phyloP scores from a whole-genome alignment of 331 rosid species.

The Arachis monticola region DNA sequence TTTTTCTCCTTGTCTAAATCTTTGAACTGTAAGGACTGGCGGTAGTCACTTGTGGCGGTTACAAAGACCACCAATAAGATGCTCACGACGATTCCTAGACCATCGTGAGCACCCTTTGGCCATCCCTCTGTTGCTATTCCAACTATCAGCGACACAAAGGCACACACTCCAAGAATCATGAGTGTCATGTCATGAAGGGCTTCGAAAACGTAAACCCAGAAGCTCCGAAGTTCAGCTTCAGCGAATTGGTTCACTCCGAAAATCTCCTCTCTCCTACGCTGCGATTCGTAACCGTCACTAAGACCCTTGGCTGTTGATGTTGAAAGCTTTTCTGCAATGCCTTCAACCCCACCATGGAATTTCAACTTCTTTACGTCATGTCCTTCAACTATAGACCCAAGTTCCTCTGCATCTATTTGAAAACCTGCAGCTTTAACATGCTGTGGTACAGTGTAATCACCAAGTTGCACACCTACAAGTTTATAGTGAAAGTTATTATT shows the following conservation, averaged over 20 bases:
- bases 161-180: constrained; percentile 87
- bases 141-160: constrained; percentile 73
- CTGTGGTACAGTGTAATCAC: constrained; percentile 70
- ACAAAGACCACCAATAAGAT: constrained; percentile 87
- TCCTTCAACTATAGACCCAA: constrained; percentile 87
- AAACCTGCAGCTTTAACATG: constrained; percentile 84
- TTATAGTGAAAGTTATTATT: constrained; percentile 29
- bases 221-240: constrained; percentile 73
- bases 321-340: constrained; percentile 69
- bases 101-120: constrained; percentile 94
- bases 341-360: constrained; percentile 76
- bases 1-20: constrained; percentile 97
- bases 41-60: constrained; percentile 88
- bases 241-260: constrained; percentile 81
- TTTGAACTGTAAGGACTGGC: constrained; percentile 89
- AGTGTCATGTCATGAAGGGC: constrained; percentile 97
- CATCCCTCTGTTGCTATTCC: constrained; percentile 88
- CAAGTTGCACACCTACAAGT: constrained; percentile 71
- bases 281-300: constrained; percentile 43
- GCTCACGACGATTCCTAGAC: constrained; percentile 92
- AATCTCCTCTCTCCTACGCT: constrained; percentile 58
- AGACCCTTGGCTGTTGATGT: constrained; percentile 73
- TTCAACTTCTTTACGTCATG: constrained; percentile 81
- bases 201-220: constrained; percentile 84
- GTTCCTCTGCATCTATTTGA: constrained; percentile 79